Evolutionary conservation across 1,284 basidiomycete genomes (phyloP), one percentile per base, ranked within the genome.

Genomic region (Boletus albobrunnescens): DNA sequence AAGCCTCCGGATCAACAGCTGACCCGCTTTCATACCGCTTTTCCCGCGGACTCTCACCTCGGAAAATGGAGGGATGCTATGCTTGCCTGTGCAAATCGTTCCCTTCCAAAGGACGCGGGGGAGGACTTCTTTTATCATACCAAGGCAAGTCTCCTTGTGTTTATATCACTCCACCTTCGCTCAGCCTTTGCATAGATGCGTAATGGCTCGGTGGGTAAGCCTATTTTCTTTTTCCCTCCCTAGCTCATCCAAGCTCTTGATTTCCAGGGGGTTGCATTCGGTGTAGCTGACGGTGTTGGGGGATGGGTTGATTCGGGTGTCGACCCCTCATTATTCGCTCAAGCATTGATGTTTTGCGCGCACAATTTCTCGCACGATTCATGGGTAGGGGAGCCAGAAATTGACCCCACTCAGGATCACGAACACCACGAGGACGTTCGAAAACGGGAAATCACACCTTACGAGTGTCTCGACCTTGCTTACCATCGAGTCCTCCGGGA

Each of bases 111-210:
- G 43, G 72, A 80, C 46, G 75, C 84, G 7, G 85, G 87, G 20
- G 87, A 92, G 59, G 88, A 91, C 61, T 90, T 91, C 65, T 86
- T 87, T 61, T 91, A 79, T 56, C 73, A 88, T 2, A 81, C 87
- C 69, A 70, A 85, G 67, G 87, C 84, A 57, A 58, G 81, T 70
- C 36, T 37, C 28, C 12, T 31, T 17, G 39, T 32, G 10, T 28
- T 5, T 14, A 17, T 39, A 8, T 14, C 9, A 3, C n/a, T 20
- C 36, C 26, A 14, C 16, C 23, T 41, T 32, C 13, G 36, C 44
- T 56, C 43, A 50, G 35, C 28, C 39, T 31, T 30, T 32, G 10
- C 45, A 20, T 31, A 89, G 86, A 87, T 88, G 86, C 78, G 79
- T 44, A 81, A 81, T 59, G 70, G 76, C 53, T 89, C 87, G 74